Evolutionary conservation across 2,329 filamentous ascomycete genomes (phyloP), one percentile per base, ranked within the genome.

Genomic region (Fusarium sp.): DNA sequence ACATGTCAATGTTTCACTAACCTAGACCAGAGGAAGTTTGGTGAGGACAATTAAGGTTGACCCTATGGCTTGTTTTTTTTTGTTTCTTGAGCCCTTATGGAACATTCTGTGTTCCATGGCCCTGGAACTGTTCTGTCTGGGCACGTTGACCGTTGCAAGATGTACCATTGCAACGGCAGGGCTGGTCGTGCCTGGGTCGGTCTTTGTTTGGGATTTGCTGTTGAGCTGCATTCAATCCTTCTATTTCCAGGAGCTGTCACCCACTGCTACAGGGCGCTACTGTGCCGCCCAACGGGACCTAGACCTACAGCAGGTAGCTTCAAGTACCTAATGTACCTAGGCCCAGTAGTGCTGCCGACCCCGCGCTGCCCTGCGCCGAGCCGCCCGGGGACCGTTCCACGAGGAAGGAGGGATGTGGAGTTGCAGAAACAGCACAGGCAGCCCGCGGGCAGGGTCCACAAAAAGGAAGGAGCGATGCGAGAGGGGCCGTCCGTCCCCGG

Each of bases 341-440:
- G 27, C 58, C 56, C 58, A 49, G 42, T 72, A 69, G 71, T 61
- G 71, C 64, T 61, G 56, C 61, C 54, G 62, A 75, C 71, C 73
- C 73, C 73, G 73, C 73, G 73, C 62, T 73, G 73, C 71, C 71
- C 62, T 73, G 65, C 56, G 61, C 46, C 60, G 56, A 61, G 67
- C 64, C 56, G 61, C 59, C 62, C 61, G 62, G 51, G 54, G 61
- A 62, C 68, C 42, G 71, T 71, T 60, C 69, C 69, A 73, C 55
- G 46, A 61, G 44, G 67, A 46, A 54, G 59, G 59, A 46, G 38
- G 14, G 23, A 33, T 29, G 33, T 46, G 58, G 53, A 20, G 60
- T 61, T 63, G 59, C 59, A 57, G 58, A 58, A 38, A 49, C 46
- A 46, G 42, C 23, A 49, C 50, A 53, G 50, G 31, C 31, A 33